Conservation (phyloP, 768 basidiomycete species). For the Tremella yokohamensis region DNA sequence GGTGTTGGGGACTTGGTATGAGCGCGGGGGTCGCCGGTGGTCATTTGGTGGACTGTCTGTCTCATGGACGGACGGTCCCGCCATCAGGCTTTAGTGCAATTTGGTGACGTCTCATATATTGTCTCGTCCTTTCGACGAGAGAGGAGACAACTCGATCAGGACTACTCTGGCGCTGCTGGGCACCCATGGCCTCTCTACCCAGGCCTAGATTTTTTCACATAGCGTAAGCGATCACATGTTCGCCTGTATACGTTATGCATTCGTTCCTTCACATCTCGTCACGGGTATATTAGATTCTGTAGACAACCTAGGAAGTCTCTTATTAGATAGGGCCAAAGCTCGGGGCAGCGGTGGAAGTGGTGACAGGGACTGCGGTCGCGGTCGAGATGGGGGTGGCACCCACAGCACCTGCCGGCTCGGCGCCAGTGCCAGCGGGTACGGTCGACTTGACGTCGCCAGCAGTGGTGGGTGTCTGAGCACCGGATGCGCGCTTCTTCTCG, state of each 20-base stretch:
- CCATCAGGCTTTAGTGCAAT: constrained; percentile 52
- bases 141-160: constrained; percentile 52
- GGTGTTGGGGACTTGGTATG: constrained; percentile 47
- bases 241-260: too few species aligned
- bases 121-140: constrained; percentile 4
- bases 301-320: not conserved
- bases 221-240: too few species aligned
- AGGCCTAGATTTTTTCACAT: constrained; percentile 51
- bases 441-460: constrained; percentile 16
- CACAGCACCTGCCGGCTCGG: constrained; percentile 8
- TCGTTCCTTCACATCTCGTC: too few species aligned
- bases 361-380: constrained; percentile 3
- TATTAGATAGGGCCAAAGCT: not conserved
- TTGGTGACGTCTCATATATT: constrained; percentile 46
- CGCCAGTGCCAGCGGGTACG: constrained; percentile 12
- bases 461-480: constrained; percentile 6
- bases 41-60: not conserved
- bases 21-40: constrained; percentile 36
- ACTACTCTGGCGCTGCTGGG: constrained; percentile 52
- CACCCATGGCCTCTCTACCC: constrained; percentile 34
- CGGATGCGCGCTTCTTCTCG: constrained; percentile 35
- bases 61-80: constrained; percentile 2
- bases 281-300: too few species aligned
- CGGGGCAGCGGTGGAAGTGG: not conserved
- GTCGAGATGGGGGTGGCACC: constrained; percentile 2